Base-by-base conservation (phyloP, 305 asterid genomes). In the Fraxinus floribunda region DNA sequence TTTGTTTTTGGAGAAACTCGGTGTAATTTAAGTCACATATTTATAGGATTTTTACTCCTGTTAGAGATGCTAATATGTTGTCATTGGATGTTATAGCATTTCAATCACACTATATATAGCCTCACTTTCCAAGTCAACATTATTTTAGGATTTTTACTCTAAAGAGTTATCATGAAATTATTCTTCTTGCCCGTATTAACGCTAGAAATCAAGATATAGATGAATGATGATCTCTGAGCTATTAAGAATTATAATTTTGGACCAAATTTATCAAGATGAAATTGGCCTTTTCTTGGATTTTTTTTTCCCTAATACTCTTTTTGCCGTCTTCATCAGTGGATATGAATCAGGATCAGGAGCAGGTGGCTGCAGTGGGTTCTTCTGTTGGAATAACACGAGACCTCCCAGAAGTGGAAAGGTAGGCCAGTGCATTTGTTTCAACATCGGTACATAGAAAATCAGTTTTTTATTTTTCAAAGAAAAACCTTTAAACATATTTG, bases 321-420 rank as follows among this genome's bases (percentile, higher is more conserved):
- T 80, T 39, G 55, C 68, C 16, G 38, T 81, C 57, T 13, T 20
- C 52, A 81, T 26, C 83, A 88, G 93, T 85, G 91, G 88, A 71
- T 88, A 90, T 83, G 93, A 90, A 84, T 90, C 93, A 39, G 93
- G 91, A 38, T 68, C 91, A 3, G 91, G 88, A 72, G 86, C 86
- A 34, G 82, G 88, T 11, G 89, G 92, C 75, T 89, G 92, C 81
- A 81, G 89, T 64, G 86, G 84, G 34, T 81, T 88, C 72, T 85
- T 89, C 74, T 89, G 92, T 77, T 89, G 92, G 92, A 89, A 83
- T 66, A 85, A 84, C 88, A 55, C 80, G 49, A 85, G 75, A 84
- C 80, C 86, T 76, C 87, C 36, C 29, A 84, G 83, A 68, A 85
- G 90, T 85, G 81, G 76, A 44, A 85, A 90, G 90, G 92, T 88